A percentile compares a stretch with the other conserved stretches of the same genome.
Conservation (phyloP, 1,139 yeast genomes). For the Lodderomyces jiufengensis region DNA sequence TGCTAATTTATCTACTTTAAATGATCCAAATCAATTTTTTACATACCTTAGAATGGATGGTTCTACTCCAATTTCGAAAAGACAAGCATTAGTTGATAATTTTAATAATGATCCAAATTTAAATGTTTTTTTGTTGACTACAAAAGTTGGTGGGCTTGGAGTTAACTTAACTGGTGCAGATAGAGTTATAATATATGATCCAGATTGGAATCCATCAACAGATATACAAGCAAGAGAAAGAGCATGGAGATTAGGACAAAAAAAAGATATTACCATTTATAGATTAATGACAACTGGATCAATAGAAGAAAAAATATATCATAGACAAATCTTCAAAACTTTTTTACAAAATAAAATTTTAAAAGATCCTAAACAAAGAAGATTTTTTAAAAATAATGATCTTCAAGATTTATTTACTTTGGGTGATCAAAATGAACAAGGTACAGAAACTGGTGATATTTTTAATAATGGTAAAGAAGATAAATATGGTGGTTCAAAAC, state of each 20-base stretch:
- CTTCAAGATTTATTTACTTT: conserved; percentile 83
- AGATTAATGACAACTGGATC: conserved; percentile 92
- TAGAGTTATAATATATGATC: conserved; percentile 89
- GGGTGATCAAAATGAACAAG: conserved; percentile 69
- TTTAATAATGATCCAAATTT: conserved; percentile 63
- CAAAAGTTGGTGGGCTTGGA: conserved; percentile 95
- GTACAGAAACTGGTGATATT: conserved; percentile 64
- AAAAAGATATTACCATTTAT: conserved; percentile 87
- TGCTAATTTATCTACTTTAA: conserved; percentile 32
- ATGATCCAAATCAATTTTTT: conserved; percentile 20
- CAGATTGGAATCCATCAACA: conserved; percentile 98
- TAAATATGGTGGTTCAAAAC: conserved; percentile 26
- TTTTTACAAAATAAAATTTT: conserved; percentile 88
- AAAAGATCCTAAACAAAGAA: conserved; percentile 90
- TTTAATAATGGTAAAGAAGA: conserved; percentile 54
- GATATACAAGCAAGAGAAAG: conserved; percentile 96
- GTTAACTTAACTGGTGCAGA: conserved; percentile 94
- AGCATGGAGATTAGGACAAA: conserved; percentile 97
- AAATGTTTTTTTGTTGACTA: conserved; percentile 74
- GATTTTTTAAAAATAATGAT: conserved; percentile 91
- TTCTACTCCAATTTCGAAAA: conserved; percentile 68
- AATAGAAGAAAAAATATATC: conserved; percentile 94
- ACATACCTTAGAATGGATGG: conserved; percentile 90
- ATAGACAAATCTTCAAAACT: conserved; percentile 93
- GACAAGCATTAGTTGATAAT: conserved; percentile 77